Base-by-base conservation (phyloP, 768 basidiomycete genomes). In the Tylopilus sp. region DNA sequence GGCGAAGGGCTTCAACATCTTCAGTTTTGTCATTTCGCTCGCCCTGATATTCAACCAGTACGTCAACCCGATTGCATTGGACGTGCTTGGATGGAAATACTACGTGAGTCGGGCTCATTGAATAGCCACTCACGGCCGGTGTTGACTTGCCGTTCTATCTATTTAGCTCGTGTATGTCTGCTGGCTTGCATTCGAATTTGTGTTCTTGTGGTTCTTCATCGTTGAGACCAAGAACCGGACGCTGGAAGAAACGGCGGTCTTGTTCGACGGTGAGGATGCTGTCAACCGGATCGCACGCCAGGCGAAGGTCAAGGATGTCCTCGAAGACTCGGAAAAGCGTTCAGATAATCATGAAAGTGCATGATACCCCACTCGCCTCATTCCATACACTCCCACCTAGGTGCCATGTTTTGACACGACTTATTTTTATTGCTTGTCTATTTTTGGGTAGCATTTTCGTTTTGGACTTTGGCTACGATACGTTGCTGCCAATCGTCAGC, bases 31-130 rank as follows among this genome's bases (percentile, higher is more conserved):
- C 52, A 80, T 90, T 65, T 89, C 88, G 12, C 58, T 86, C 49
- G 79, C 90, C 6, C 82, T 93, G 58, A 88, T 95, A 68, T 90
- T 95, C 71, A 92, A 91, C 67, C 90, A 91, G 70, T 90, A 91
- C 63, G 82, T 85, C 67, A 92, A 92, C 74, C 91, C 89, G 31
- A 79, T 90, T 65, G 88, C 87, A 30, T 73, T 91, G 39, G 75
- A 75, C 6, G 51, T 63, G 33, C 72, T 91, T 44, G 72, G 64
- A 48, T 91, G 89, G 89, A 88, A 83, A 64, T 91, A 89, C 75
- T 88, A 88, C 66, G 77, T 82, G 49, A 47, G 78, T 70, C 6
- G 13, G 4, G 15, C 11, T 44, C 18, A 20, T 6, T 26, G 10
- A 33, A 15, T 18, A 11, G 8, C 6, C 13, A n/a, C 9, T 20